A percentile compares a stretch with the other conserved stretches of the same genome.
Conservation (phyloP, 306 rosid genomes). For the Alnus glutinosa region DNA sequence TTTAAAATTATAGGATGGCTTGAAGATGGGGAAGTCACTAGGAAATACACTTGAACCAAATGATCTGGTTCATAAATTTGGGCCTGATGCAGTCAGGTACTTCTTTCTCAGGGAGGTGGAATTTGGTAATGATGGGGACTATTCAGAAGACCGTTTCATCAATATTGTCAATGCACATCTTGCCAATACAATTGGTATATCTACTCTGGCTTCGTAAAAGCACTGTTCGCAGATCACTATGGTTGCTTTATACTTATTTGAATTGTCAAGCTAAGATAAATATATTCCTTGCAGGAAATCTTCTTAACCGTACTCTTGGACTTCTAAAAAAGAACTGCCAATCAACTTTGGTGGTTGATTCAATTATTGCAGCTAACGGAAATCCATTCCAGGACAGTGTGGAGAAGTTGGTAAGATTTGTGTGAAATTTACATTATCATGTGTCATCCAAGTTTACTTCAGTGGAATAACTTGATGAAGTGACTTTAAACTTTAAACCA, state of each 20-base stretch:
- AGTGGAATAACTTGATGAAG: background rate
- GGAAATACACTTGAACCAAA: slow-evolving; percentile 98
- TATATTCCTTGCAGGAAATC: slow-evolving; percentile 68
- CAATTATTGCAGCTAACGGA: slow-evolving; percentile 75
- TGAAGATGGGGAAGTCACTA: slow-evolving; percentile 97
- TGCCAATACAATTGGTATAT: slow-evolving; percentile 89
- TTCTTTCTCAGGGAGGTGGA: slow-evolving; percentile 96
- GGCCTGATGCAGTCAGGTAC: slow-evolving; percentile 91
- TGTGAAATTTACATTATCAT: background rate
- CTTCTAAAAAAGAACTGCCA: slow-evolving; percentile 89
- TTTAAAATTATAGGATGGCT: slow-evolving; percentile 88
- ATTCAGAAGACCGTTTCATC: slow-evolving; percentile 91
- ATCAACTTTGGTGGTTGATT: slow-evolving; percentile 76
- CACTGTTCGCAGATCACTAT: slow-evolving; percentile 18
- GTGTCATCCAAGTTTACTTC: background rate
- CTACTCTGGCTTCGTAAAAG: slow-evolving; percentile 13
- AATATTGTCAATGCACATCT: slow-evolving; percentile 92
- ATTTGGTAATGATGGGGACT: slow-evolving; percentile 92
- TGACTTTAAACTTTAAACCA: slow-evolving; percentile 10
- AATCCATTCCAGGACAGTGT: slow-evolving; percentile 65
- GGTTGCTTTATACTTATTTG: slow-evolving; percentile 1
- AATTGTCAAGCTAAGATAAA: slow-evolving; percentile 19
- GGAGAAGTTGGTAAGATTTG: slow-evolving; percentile 58
- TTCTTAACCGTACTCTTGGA: slow-evolving; percentile 87
- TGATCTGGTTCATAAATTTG: slow-evolving; percentile 78